Percentiles rank a stretch among this genome's conserved stretches.
phyloP scores from a whole-genome alignment of 306 rosid species.

The Dalbergia cultrata region DNA sequence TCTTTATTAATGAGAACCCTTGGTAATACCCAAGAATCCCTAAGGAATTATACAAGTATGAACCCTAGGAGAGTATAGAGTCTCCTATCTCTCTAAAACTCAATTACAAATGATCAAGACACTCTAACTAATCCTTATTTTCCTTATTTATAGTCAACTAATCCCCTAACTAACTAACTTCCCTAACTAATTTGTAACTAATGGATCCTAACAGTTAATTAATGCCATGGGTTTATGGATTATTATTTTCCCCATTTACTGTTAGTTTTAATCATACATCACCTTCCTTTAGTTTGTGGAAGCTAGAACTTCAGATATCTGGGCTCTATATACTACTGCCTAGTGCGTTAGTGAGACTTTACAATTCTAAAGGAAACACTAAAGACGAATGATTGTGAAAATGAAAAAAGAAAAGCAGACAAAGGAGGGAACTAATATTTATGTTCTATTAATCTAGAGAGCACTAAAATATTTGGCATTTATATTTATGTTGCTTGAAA shows the following conservation, averaged over 20 bases:
- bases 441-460: constrained; percentile 12
- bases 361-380: constrained; percentile 19
- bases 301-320: constrained; percentile 16
- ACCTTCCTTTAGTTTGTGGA: constrained; percentile 36
- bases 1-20: too few species aligned
- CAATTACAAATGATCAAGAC: too few species aligned
- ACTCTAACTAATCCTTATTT: too few species aligned
- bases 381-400: not conserved
- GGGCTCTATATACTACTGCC: not conserved
- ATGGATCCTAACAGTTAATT: not conserved
- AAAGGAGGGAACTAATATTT: not conserved
- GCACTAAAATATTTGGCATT: not conserved
- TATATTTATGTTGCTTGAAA: constrained; percentile 10
- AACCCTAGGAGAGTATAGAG: too few species aligned
- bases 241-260: constrained; percentile 9
- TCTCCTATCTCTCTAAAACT: too few species aligned
- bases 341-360: constrained; percentile 15
- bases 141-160: too few species aligned
- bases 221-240: not conserved
- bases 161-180: too few species aligned
- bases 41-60: too few species aligned
- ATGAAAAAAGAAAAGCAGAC: not conserved
- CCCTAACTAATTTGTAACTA: too few species aligned
- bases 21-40: too few species aligned
- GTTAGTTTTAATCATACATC: not conserved